Percentiles rank a stretch among this genome's conserved stretches.
These are phyloP conservation scores for Pisolithus marmoratus DNA, from an alignment of 768 basidiomycete species.

Conservation along the genomic window DNA sequence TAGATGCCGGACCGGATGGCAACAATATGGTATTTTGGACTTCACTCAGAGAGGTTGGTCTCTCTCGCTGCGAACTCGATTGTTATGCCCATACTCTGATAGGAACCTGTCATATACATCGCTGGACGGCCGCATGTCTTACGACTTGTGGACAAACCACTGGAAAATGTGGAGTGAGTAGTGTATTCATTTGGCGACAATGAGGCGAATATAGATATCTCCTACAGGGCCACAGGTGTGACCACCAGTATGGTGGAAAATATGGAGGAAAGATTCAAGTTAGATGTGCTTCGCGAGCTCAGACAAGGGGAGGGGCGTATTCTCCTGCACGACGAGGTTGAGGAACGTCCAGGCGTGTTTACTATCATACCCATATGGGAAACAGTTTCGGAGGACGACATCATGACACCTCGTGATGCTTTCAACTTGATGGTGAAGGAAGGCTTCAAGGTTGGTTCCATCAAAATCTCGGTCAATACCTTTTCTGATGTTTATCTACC, in stretches of 20 bases:
- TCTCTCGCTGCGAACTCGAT: neutral
- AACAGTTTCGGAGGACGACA: slow-evolving; percentile 70
- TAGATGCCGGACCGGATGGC: slow-evolving; percentile 79
- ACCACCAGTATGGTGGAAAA: slow-evolving; percentile 84
- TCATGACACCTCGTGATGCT: slow-evolving; percentile 83
- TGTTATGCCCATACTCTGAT: slow-evolving; percentile 1
- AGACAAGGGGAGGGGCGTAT: slow-evolving; percentile 64
- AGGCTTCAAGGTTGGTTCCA: slow-evolving; percentile 52
- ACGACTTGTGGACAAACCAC: slow-evolving; percentile 76
- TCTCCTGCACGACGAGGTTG: slow-evolving; percentile 91
- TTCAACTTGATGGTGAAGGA: slow-evolving; percentile 70
- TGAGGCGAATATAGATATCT: neutral
- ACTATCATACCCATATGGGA: slow-evolving; percentile 95
- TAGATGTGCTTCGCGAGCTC: slow-evolving; percentile 83
- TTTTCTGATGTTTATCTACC: slow-evolving; percentile 1
- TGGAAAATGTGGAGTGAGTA: slow-evolving; percentile 91
- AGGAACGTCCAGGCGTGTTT: slow-evolving; percentile 86
- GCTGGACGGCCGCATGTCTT: slow-evolving; percentile 86
- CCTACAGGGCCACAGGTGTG: slow-evolving; percentile 80
- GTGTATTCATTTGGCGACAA: neutral
- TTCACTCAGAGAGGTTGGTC: slow-evolving; percentile 77
- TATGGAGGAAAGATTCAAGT: slow-evolving; percentile 87
- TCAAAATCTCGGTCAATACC: neutral
- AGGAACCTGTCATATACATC: slow-evolving; percentile 93
- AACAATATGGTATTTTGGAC: slow-evolving; percentile 83